Evolutionary conservation across 2,329 filamentous ascomycete species (phyloP).

Genomic region (Clarireedia homoeocarpa): DNA sequence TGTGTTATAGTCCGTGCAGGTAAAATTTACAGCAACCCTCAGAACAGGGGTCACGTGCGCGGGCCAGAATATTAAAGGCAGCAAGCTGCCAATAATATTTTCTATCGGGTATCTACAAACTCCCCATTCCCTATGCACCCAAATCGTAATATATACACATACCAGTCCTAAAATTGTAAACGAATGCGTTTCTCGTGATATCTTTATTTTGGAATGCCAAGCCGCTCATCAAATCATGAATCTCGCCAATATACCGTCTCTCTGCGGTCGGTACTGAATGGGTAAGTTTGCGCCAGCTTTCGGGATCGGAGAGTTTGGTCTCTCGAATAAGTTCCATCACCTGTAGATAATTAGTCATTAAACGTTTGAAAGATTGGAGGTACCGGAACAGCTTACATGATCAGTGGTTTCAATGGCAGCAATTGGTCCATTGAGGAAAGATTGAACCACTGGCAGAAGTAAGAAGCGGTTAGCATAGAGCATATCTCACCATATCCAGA

Average conservation of each 20-base stretch:
- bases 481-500: background rate
- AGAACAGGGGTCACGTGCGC: no score
- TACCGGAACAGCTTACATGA: constrained; percentile 41
- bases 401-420: constrained; percentile 85
- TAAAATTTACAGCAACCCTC: no score
- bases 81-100: no score
- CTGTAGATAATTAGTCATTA: background rate
- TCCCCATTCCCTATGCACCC: constrained; percentile 24
- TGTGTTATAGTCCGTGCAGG: no score
- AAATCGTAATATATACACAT: constrained; percentile 83
- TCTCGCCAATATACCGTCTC: constrained; percentile 72
- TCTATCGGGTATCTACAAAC: constrained; percentile 2
- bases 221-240: constrained; percentile 65
- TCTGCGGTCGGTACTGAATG: constrained; percentile 71
- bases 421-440: constrained; percentile 70
- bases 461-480: background rate
- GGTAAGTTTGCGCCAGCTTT: constrained; percentile 76
- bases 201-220: constrained; percentile 53
- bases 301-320: constrained; percentile 69
- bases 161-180: constrained; percentile 86
- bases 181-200: constrained; percentile 65
- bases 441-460: constrained; percentile 46
- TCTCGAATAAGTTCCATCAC: constrained; percentile 62
- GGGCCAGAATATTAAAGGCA: no score
- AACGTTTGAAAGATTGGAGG: background rate